Base-by-base conservation (phyloP, 2,329 filamentous ascomycete genomes). In the Cylindrodendrum hubeiense region DNA sequence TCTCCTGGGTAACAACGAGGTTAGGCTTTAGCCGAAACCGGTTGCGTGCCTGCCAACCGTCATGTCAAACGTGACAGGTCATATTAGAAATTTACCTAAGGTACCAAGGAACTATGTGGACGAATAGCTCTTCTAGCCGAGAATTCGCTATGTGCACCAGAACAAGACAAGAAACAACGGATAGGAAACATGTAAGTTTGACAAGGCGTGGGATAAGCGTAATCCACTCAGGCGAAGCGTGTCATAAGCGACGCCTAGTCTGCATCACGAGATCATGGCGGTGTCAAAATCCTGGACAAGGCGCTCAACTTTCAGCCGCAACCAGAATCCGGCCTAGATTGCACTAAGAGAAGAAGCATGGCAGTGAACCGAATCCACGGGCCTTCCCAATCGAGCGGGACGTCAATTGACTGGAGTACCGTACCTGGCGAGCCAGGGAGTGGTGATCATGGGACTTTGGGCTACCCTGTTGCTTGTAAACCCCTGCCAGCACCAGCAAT, bases 371-470 rank as follows among this genome's bases (percentile, higher is more conserved):
- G 46, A 58, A 37, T 30, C 22, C 33, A 63, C 52, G 53, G 60
- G 53, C 47, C 52, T 53, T 58, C 60, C 60, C 60, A 63, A 52
- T 46, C 39, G 60, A 49, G 34, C 50, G 60, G 60, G 21, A 58
- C 54, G 53, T 34, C 47, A 19, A 57, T 49, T 46, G 47, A 63
- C 54, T 63, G 60, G 60, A 49, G 53, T 34, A 46, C 26, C 22
- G 30, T 52, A 22, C 53, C 39, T 53, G 53, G 54, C 47, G 9
- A 47, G n/a, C 60, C 52, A 39, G 47, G 60, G 47, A 30, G 49
- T 39, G 50, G 52, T 37, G 54, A 50, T 63, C 53, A 58, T 58
- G 53, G 39, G 52, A 51, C 28, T 52, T 57, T 33, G 37, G 49
- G 34, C 51, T 43, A 37, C 54, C 60, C 60, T 56, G 46, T 57